Percentiles rank a stretch among this genome's conserved stretches.
phyloP scores from a whole-genome alignment of 441 rosid species.

The Jatropha multifida region DNA sequence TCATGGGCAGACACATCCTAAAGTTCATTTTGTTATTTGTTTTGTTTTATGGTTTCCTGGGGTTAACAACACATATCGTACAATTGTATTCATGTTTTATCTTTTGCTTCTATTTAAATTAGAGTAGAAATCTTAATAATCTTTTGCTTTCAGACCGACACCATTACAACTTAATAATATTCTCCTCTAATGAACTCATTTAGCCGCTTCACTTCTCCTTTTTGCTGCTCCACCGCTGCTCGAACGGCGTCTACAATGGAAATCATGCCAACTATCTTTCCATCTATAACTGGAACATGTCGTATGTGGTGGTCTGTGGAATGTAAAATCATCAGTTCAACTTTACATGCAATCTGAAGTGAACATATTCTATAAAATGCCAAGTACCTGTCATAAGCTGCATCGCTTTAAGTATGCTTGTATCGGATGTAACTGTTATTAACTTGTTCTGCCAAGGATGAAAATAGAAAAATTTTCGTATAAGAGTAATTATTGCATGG shows the following conservation, averaged over 20 bases:
- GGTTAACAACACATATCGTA: background rate
- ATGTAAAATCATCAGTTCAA: background rate
- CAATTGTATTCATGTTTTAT: background rate
- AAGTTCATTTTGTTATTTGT: background rate
- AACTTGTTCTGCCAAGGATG: constrained; percentile 51
- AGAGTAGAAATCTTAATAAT: background rate
- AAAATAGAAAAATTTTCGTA: background rate
- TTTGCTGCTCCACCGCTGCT: constrained; percentile 81
- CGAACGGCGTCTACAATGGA: constrained; percentile 74
- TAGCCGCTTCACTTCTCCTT: constrained; percentile 24
- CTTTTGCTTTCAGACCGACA: background rate
- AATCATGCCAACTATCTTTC: constrained; percentile 76
- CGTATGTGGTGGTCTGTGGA: constrained; percentile 60
- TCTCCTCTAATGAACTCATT: constrained; percentile 67
- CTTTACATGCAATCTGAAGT: background rate
- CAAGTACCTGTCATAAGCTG: constrained; percentile 81
- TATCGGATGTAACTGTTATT: constrained; percentile 69
- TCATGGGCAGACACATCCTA: too few relatives aligned
- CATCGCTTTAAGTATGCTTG: constrained; percentile 78
- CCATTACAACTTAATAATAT: constrained; percentile 38
- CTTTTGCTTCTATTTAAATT: background rate
- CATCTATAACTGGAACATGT: constrained; percentile 84
- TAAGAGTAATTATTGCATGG: background rate
- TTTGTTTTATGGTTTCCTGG: background rate
- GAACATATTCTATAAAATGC: background rate